phyloP scores from a whole-genome alignment of 2,329 filamentous ascomycete genomes.

The Basipetospora chlamydospora region DNA sequence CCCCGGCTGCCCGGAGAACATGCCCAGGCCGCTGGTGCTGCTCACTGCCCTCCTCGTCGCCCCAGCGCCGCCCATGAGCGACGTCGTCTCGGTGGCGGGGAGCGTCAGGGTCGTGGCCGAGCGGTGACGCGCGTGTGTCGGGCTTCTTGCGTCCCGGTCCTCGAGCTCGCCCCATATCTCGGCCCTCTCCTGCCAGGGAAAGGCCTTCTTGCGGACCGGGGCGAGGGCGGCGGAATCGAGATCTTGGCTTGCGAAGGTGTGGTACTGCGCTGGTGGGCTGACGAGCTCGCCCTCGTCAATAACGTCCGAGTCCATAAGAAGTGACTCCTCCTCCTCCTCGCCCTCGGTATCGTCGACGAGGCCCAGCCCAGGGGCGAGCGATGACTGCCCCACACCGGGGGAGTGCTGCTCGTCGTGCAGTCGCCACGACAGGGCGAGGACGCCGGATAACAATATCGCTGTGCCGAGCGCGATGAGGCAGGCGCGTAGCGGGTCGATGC shows the following conservation, averaged over 20 bases:
- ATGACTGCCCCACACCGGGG: conserved; percentile 47
- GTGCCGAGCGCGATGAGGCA: conserved; percentile 78
- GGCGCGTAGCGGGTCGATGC: conserved; percentile 61
- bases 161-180: conserved; percentile 85
- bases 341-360: conserved; percentile 56
- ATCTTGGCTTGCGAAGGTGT: conserved; percentile 25
- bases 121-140: conserved; percentile 25
- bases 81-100: conserved; percentile 25
- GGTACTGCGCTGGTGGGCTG: conserved; percentile 7
- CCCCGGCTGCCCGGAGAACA: background rate
- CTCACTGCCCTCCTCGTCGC: conserved; percentile 18
- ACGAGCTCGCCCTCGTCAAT: conserved; percentile 13
- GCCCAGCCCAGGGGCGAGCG: conserved; percentile 68
- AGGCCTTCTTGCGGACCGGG: conserved; percentile 31
- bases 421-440: conserved; percentile 86
- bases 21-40: conserved; percentile 12
- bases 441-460: conserved; percentile 69
- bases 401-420: conserved; percentile 62
- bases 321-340: conserved; percentile 32
- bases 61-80: conserved; percentile 23
- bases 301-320: conserved; percentile 20
- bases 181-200: conserved; percentile 45
- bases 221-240: conserved; percentile 27
- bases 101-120: conserved; percentile 39
- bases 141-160: conserved; percentile 32